Evolutionary conservation across 768 basidiomycete genomes (phyloP).

Genomic region (Naematelia aurantialba): DNA sequence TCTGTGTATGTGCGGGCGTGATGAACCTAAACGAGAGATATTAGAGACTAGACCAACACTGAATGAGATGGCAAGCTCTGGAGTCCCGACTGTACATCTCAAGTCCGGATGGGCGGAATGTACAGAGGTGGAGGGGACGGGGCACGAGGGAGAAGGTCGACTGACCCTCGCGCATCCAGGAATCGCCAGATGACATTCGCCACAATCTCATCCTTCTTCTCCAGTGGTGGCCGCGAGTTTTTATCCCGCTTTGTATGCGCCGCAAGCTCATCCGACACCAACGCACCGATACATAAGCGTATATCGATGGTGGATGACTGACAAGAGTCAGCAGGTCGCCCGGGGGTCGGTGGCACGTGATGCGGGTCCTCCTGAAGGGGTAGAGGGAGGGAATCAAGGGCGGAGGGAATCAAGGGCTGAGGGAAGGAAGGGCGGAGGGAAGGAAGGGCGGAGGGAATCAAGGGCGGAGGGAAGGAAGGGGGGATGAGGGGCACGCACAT

Average conservation of each 20-base stretch:
- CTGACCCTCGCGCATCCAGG: constrained; percentile 89
- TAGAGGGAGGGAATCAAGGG: too few relatives aligned
- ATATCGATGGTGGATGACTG: constrained; percentile 98
- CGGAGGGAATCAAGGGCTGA: constrained; percentile 3
- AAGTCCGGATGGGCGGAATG: too few relatives aligned
- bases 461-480: not conserved
- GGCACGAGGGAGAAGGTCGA: too few relatives aligned
- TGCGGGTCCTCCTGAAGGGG: too few relatives aligned
- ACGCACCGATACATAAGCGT: constrained; percentile 86
- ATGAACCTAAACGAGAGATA: constrained; percentile 77
- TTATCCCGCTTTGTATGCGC: constrained; percentile 61
- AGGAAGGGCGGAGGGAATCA: not conserved
- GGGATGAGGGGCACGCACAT: constrained; percentile 59
- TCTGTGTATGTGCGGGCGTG: constrained; percentile 80
- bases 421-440: constrained; percentile 10
- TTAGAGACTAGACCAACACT: too few relatives aligned
- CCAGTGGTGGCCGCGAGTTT: constrained; percentile 57
- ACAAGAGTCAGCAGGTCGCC: constrained; percentile 12
- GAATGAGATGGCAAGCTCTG: too few relatives aligned
- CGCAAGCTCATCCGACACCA: constrained; percentile 73
- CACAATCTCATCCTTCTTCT: constrained; percentile 97
- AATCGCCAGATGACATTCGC: constrained; percentile 99
- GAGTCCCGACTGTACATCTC: too few relatives aligned
- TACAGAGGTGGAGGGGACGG: too few relatives aligned
- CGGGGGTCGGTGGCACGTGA: too few relatives aligned